Percentiles rank a stretch among this genome's conserved stretches.
Conservation (phyloP, 208 protist genomes). For the Endotrypanum monterogeii region DNA sequence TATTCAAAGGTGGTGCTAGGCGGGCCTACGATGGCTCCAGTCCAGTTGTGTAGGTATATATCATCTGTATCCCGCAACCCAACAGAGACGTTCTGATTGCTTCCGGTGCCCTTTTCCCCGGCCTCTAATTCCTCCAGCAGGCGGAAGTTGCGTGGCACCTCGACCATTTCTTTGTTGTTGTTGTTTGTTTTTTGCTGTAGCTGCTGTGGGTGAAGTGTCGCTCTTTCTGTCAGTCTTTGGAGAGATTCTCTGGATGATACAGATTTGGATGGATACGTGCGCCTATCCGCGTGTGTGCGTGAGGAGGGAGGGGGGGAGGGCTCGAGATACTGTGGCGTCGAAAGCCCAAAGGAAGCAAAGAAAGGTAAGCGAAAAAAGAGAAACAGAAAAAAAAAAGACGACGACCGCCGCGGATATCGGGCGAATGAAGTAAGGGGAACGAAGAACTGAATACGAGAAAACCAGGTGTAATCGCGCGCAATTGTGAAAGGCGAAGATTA, state of each 20-base stretch:
- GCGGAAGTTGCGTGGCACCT: conserved; percentile 92
- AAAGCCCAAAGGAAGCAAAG: too few species aligned
- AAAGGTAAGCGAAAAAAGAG: too few species aligned
- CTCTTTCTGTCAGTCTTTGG: too few species aligned
- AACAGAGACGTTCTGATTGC: conserved; percentile 89
- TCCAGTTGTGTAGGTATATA: conserved; percentile 93
- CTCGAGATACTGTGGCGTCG: not conserved
- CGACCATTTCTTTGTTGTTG: conserved; percentile 60
- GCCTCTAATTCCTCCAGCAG: conserved; percentile 90
- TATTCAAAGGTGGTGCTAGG: conserved; percentile 89
- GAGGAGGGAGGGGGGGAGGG: not conserved
- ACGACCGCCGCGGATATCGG: too few species aligned
- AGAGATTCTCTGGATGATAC: too few species aligned
- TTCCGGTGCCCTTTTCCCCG: conserved; percentile 89
- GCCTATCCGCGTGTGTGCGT: too few species aligned
- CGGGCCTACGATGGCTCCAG: conserved; percentile 90
- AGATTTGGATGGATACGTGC: too few species aligned
- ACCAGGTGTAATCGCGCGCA: not conserved
- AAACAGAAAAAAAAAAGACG: not conserved
- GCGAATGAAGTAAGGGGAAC: not conserved
- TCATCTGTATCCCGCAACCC: conserved; percentile 87
- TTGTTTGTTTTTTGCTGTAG: too few species aligned
- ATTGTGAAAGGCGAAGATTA: not conserved
- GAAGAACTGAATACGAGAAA: not conserved
- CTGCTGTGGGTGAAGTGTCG: too few species aligned